These are phyloP conservation scores for Aurantiochytrium sp. DNA, from an alignment of 108 stramenopile genomes.

Conservation along the genomic window DNA sequence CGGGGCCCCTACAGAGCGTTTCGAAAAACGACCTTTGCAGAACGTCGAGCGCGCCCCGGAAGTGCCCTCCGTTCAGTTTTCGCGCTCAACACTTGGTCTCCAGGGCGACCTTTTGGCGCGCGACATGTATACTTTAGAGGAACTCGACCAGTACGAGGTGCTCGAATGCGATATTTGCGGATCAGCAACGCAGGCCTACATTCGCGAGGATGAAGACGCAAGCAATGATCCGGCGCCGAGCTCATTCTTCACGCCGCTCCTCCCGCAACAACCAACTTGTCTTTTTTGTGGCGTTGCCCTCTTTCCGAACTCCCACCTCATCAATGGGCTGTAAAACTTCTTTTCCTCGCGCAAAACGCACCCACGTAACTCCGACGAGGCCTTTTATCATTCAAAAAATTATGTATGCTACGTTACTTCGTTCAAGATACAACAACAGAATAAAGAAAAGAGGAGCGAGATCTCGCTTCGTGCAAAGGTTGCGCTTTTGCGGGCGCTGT, in stretches of 20 bases:
- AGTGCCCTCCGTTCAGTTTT: not conserved
- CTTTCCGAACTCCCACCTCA: not conserved
- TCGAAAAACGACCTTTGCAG: not conserved
- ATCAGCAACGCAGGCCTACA: not conserved
- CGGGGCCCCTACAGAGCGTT: not conserved
- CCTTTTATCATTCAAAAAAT: too few relatives aligned
- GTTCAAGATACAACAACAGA: too few relatives aligned
- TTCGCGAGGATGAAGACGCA: not conserved
- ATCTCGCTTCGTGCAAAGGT: too few relatives aligned
- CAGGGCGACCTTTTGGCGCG: not conserved
- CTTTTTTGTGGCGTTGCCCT: not conserved
- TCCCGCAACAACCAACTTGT: not conserved
- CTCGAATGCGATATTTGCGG: not conserved
- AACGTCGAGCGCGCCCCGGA: not conserved
- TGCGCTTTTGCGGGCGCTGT: too few relatives aligned
- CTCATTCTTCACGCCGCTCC: not conserved
- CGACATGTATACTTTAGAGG: not conserved
- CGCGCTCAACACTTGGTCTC: not conserved
- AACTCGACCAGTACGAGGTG: not conserved
- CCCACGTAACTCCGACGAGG: too few relatives aligned
- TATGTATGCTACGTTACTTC: too few relatives aligned
- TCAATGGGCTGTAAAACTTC: not conserved
- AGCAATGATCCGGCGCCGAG: not conserved
- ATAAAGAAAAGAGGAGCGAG: too few relatives aligned
- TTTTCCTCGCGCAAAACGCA: not conserved